Conservation (phyloP, 805 yeast genomes). For the Wickerhamiella azymoides region DNA sequence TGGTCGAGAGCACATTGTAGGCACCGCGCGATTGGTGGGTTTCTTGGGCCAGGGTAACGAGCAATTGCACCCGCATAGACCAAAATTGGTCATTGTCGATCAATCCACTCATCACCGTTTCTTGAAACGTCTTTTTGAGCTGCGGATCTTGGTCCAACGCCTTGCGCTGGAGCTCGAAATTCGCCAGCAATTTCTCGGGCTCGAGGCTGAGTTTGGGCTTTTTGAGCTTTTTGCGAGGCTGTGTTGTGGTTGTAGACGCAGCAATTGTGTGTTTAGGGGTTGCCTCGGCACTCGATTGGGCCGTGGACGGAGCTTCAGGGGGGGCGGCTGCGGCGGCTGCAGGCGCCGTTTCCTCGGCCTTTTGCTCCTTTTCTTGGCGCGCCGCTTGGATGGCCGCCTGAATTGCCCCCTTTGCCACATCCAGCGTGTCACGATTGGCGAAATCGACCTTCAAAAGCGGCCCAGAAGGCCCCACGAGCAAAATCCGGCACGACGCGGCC, state of each 20-base stretch:
- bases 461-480: constrained; percentile 15
- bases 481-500: constrained; percentile 20
- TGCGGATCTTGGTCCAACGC: constrained; percentile 54
- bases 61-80: constrained; percentile 63
- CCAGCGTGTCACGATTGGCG: constrained; percentile 62
- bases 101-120: constrained; percentile 59
- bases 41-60: constrained; percentile 77
- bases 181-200: constrained; percentile 45
- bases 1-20: constrained; percentile 84
- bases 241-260: constrained; percentile 5
- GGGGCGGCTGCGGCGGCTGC: constrained; percentile 29
- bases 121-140: constrained; percentile 66
- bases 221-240: constrained; percentile 14
- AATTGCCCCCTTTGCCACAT: constrained; percentile 25
- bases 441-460: constrained; percentile 40
- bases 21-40: constrained; percentile 81
- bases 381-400: constrained; percentile 18
- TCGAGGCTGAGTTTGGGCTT: constrained; percentile 31
- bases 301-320: constrained; percentile 23
- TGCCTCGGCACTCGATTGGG: background rate
- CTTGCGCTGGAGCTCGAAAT: constrained; percentile 66
- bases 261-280: constrained; percentile 4
- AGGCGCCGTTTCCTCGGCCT: constrained; percentile 33
- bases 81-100: constrained; percentile 76
- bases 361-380: constrained; percentile 27